Evolutionary conservation across 306 rosid genomes (phyloP).

Genomic region (Quercus suber): DNA sequence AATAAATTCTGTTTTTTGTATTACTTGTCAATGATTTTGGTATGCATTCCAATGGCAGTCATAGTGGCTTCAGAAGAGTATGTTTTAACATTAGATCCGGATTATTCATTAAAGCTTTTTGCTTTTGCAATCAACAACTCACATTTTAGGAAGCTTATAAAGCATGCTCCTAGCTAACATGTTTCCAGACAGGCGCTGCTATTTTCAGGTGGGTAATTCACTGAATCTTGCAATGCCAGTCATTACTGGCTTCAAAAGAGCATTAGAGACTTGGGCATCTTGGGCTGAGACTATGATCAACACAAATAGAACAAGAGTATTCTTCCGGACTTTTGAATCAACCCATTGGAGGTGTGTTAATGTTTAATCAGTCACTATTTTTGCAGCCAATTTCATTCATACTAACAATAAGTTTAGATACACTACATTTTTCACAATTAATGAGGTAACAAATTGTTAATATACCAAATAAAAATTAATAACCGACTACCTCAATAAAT

Average conservation of each 20-base stretch:
- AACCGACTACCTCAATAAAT: too few species aligned
- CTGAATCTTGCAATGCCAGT: constrained; percentile 83
- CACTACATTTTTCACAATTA: too few species aligned
- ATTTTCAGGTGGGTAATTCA: constrained; percentile 80
- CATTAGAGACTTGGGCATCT: constrained; percentile 78
- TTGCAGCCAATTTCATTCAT: too few species aligned
- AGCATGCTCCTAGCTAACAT: constrained; percentile 23
- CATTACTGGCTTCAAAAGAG: constrained; percentile 59
- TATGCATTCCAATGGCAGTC: background rate
- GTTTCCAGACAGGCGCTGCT: constrained; percentile 80
- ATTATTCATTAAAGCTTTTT: too few species aligned
- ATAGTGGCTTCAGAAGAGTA: too few species aligned
- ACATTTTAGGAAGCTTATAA: too few species aligned
- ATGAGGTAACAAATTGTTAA: too few species aligned
- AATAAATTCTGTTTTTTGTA: background rate
- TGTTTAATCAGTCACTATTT: background rate
- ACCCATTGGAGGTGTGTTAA: constrained; percentile 70
- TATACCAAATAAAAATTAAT: too few species aligned
- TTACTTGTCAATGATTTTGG: background rate
- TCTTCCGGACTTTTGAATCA: constrained; percentile 84
- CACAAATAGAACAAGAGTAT: constrained; percentile 66
- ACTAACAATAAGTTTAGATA: too few species aligned
- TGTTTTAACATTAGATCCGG: too few species aligned
- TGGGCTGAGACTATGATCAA: constrained; percentile 62
- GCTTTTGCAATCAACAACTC: too few species aligned